Evolutionary conservation across 768 basidiomycete species (phyloP), one percentile per base, ranked within the genome.

Genomic region (Ramaria sp.): DNA sequence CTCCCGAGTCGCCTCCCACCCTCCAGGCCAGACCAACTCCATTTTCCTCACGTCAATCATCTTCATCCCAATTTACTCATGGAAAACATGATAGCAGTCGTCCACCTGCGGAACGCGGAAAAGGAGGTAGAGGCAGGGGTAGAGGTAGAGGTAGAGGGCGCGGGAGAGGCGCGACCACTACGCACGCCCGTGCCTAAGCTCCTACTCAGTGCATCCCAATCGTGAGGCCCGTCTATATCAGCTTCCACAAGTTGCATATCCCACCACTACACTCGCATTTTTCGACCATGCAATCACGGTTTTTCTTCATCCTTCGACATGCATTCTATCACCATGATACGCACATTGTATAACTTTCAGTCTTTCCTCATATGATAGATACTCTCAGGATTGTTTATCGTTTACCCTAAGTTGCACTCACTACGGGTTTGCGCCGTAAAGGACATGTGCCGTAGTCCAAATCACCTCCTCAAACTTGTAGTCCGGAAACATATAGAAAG

Each of bases 111-210:
- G 50, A 53, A 37, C 55, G 58, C 55, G 68, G 70, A 60, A 74
- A 71, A 25, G 66, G 55, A 30, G 61, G 59, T n/a, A 66, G 66
- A 6, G 70, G 70, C 15, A 66, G 74, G 36, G 72, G 75, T 10
- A 66, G 71, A 27, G 72, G 72, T 6, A 64, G 71, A 24, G 71
- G 68, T 7, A 63, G 67, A 37, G 69, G 68, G 48, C 68, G 68
- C 47, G 69, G 71, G 20, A 66, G 65, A 30, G 66, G 67, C 25
- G 20, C 45, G 25, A 12, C 22, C 3, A 24, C 42, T 25, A n/a
- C n/a, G 5, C 42, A 25, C 15, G n/a, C 42, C 42, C 24, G 15
- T 20, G 42, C 24, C 16, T 43, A 13, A 34, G 32, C 32, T n/a
- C n/a, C n/a, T 34, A 34, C 7, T 13, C 32, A 34, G 32, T 34